Base-by-base conservation (phyloP, 2,329 filamentous ascomycete species). In the Paramyrothecium roridum region DNA sequence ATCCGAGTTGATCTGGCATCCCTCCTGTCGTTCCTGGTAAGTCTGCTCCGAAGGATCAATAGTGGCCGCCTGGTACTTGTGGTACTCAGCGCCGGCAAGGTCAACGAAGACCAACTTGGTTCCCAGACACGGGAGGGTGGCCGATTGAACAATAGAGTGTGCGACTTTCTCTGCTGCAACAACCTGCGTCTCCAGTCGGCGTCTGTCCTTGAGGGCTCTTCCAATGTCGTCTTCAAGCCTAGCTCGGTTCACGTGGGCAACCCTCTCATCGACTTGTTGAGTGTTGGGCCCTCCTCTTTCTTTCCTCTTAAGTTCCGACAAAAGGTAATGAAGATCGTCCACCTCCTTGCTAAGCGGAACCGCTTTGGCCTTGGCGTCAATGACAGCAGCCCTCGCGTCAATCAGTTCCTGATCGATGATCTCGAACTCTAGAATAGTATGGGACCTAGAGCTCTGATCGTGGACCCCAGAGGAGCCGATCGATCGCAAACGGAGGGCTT, bases 61-160 rank as follows among this genome's bases (percentile, higher is more conserved):
- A 22, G 49, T 43, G 19, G 37, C 50, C 16, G 57, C 57, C 21
- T 65, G 68, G 21, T 69, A 65, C 37, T 71, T 63, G 56, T 70
- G 72, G 52, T 73, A 77, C 57, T 79, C 76, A 0, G 76, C 67
- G 3, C 75, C 76, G 3, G 75, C 76, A 8, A 78, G 63, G 56
- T 79, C 75, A 1, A 78, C 73, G 63, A 78, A 78, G 11, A 76
- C 68, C 47, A 76, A 63, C 54, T 70, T 76, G 0, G 67, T 74
- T 2, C 74, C 74, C 1, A 78, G 63, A 48, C 70, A 72, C 19
- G 54, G 43, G 55, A 69, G 57, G 17, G 33, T 23, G 20, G 55
- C 57, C 3, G 57, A 59, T 12, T 47, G 50, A n/a, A 71, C 65
- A 4, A 70, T 45, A 30, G 53, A 57, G 4, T 60, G 40, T 1